Conservation (phyloP, 2,329 filamentous ascomycete genomes). For the Colletotrichum scovillei region DNA sequence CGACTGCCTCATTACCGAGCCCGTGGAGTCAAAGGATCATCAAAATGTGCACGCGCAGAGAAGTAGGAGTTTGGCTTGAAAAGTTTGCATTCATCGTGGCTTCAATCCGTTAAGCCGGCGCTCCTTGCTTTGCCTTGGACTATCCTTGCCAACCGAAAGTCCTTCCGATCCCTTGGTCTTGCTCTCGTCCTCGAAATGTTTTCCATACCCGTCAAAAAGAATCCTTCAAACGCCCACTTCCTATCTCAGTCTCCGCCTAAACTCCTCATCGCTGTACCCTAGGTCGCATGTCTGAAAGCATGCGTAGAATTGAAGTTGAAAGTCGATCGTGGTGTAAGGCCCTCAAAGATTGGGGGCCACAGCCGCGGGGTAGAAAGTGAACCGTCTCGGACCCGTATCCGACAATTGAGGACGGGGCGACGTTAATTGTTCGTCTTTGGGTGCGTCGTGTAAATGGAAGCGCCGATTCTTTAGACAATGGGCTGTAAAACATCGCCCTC, state of each 20-base stretch:
- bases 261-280: constrained; percentile 21
- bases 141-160: not conserved
- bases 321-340: not conserved
- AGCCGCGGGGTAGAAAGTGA: not conserved
- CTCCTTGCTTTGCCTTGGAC: not conserved
- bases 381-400: not conserved
- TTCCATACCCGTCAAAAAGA: not conserved
- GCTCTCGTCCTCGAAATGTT: not conserved
- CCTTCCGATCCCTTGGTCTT: not conserved
- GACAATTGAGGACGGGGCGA: not conserved
- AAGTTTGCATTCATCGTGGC: not conserved
- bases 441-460: no score
- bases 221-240: constrained; percentile 15
- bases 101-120: not conserved
- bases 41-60: not conserved
- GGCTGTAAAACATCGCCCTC: constrained; percentile 17
- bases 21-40: not conserved
- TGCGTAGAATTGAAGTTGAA: constrained; percentile 22
- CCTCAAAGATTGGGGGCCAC: not conserved
- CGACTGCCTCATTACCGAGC: no score
- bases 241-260: not conserved
- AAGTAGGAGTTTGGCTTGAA: not conserved
- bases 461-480: not conserved
- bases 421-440: not conserved
- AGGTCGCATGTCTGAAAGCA: constrained; percentile 16